A percentile compares a stretch with the other conserved stretches of the same genome.
Evolutionary conservation across 768 basidiomycete genomes (phyloP).

Genomic region (Suillus variegatus): DNA sequence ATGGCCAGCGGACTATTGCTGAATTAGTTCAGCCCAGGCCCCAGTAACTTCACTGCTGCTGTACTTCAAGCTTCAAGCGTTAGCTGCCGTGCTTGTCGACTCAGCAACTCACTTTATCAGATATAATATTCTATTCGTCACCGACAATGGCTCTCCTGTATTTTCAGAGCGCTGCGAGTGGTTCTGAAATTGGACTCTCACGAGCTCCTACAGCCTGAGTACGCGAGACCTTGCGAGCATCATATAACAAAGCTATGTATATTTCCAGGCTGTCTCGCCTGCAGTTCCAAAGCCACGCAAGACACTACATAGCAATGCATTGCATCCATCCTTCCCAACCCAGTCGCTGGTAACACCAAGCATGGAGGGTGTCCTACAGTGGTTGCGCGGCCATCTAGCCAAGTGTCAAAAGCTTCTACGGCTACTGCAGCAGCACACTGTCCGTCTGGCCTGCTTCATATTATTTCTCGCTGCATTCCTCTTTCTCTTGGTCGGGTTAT

Average conservation of each 20-base stretch:
- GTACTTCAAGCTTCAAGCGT: neutral
- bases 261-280: neutral
- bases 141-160: neutral
- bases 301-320: neutral
- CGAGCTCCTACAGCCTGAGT: neutral
- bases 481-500: conserved; percentile 73
- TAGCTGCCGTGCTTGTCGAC: neutral
- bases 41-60: neutral
- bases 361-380: neutral
- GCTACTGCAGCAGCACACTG: conserved; percentile 47
- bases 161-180: neutral
- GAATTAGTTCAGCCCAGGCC: neutral
- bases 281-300: neutral
- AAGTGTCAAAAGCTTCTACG: conserved; percentile 16
- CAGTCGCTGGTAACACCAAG: neutral
- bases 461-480: conserved; percentile 66
- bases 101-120: neutral
- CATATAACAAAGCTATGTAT: neutral
- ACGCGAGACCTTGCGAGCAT: neutral
- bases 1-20: neutral
- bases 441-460: conserved; percentile 48
- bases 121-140: neutral
- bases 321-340: neutral
- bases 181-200: neutral
- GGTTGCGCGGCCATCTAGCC: neutral